These are phyloP conservation scores for Stemphylium lycopersici DNA, from an alignment of 2,329 filamentous ascomycete genomes.

Conservation along the genomic window DNA sequence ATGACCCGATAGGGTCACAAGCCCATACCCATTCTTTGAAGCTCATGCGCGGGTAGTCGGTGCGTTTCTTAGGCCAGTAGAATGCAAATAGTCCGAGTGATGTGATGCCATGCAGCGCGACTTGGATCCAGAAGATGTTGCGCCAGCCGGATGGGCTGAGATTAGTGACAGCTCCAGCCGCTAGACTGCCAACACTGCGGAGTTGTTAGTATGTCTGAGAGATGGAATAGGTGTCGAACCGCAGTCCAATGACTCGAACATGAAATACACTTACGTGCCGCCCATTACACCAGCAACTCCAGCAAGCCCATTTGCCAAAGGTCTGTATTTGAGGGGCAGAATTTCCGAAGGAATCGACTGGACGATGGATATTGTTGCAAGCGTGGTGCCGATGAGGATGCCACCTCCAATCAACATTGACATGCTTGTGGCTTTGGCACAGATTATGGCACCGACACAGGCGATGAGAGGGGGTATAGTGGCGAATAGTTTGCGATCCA, in stretches of 20 bases:
- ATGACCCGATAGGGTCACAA: slow-evolving; percentile 38
- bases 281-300: slow-evolving; percentile 60
- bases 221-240: too few relatives aligned
- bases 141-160: slow-evolving; percentile 57
- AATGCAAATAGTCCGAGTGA: slow-evolving; percentile 55
- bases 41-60: slow-evolving; percentile 32
- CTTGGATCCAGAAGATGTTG: slow-evolving; percentile 66
- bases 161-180: slow-evolving; percentile 61
- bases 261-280: slow-evolving; percentile 53
- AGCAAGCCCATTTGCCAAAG: slow-evolving; percentile 61
- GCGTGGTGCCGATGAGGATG: slow-evolving; percentile 61
- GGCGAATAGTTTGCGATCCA: slow-evolving; percentile 62
- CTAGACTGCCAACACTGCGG: slow-evolving; percentile 55
- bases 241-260: too few relatives aligned
- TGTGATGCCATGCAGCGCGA: slow-evolving; percentile 58
- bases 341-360: slow-evolving; percentile 64
- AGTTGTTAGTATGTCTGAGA: neutral
- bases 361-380: slow-evolving; percentile 62
- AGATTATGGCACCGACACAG: slow-evolving; percentile 61
- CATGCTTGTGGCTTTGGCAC: slow-evolving; percentile 62
- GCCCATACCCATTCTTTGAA: slow-evolving; percentile 38
- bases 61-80: slow-evolving; percentile 42
- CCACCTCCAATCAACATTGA: slow-evolving; percentile 63
- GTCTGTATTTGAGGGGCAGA: slow-evolving; percentile 62
- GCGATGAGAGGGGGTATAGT: slow-evolving; percentile 60